Conservation (phyloP, 371 early-diverging fungal genomes). For the Synchytrium microbalum region DNA sequence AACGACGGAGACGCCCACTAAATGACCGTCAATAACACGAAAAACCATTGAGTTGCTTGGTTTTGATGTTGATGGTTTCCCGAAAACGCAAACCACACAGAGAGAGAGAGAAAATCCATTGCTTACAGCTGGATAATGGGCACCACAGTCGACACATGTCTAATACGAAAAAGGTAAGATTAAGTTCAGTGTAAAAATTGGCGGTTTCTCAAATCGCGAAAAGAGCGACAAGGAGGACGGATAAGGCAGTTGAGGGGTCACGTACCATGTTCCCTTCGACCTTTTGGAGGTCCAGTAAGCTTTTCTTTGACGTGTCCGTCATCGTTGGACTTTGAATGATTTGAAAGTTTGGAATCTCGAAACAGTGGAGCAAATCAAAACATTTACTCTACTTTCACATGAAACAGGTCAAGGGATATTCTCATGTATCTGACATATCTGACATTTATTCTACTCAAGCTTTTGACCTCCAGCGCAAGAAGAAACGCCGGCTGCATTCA, state of each 20-base stretch:
- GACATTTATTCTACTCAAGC: too few species aligned
- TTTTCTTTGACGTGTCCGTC: too few species aligned
- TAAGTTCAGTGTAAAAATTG: not conserved
- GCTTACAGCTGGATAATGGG: conserved; percentile 39
- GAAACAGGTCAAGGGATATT: too few species aligned
- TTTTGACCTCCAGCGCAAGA: too few species aligned
- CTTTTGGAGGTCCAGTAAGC: conserved; percentile 57
- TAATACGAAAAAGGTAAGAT: conserved; percentile 14
- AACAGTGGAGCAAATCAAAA: too few species aligned
- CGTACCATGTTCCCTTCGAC: conserved; percentile 51
- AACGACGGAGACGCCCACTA: conserved; percentile 94
- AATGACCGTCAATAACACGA: not conserved
- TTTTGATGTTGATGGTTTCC: conserved; percentile 32
- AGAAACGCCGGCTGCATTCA: too few species aligned
- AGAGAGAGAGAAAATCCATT: conserved; percentile 42
- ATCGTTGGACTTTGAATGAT: too few species aligned
- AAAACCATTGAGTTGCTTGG: not conserved
- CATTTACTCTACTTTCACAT: too few species aligned
- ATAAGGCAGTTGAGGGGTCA: not conserved
- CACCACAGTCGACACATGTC: conserved; percentile 74
- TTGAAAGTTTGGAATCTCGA: too few species aligned
- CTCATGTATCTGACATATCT: too few species aligned
- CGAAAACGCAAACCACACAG: conserved; percentile 41
- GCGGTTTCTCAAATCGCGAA: not conserved
- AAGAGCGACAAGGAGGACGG: not conserved